These are phyloP conservation scores for Herpetomonas tarakana DNA, from an alignment of 208 protist genomes.

Conservation along the genomic window DNA sequence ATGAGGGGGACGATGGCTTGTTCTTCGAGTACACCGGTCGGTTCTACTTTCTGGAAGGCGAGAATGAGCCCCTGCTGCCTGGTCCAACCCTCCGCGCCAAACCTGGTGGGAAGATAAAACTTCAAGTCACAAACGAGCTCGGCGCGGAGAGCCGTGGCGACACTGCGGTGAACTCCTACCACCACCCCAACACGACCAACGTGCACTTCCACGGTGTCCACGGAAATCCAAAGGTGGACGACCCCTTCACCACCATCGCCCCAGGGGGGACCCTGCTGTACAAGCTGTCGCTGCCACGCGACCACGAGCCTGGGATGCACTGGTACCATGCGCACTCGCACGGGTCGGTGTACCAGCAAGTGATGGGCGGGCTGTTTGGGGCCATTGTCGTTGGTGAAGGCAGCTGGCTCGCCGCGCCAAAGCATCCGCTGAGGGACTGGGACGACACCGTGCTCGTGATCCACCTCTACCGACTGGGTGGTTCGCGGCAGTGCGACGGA, in stretches of 20 bases:
- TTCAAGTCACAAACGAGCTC: constrained; percentile 61
- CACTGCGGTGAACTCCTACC: constrained; percentile 49
- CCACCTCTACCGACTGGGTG: constrained; percentile 68
- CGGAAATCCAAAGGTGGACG: constrained; percentile 60
- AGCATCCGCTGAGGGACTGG: constrained; percentile 36
- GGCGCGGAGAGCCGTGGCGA: constrained; percentile 19
- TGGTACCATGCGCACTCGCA: constrained; percentile 88
- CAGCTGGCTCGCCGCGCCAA: constrained; percentile 30
- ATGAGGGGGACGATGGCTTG: constrained; percentile 19
- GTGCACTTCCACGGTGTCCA: constrained; percentile 85
- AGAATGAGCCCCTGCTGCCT: constrained; percentile 40
- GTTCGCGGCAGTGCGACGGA: constrained; percentile 54
- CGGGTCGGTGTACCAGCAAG: constrained; percentile 61
- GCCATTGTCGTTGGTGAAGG: constrained; percentile 64
- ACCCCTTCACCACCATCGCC: constrained; percentile 52
- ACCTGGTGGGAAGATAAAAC: constrained; percentile 62
- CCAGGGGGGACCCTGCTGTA: constrained; percentile 53
- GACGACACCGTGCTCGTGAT: constrained; percentile 52
- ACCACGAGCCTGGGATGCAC: constrained; percentile 76
- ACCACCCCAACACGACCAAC: constrained; percentile 76
- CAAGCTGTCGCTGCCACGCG: constrained; percentile 56
- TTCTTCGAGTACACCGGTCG: constrained; percentile 72
- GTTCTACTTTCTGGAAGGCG: constrained; percentile 38
- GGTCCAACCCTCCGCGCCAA: constrained; percentile 62
- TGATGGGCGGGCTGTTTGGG: constrained; percentile 84